A percentile compares a stretch with the other conserved stretches of the same genome.
Evolutionary conservation across 352 stramenopile species (phyloP).

Genomic region (Phytophthora crassamura): DNA sequence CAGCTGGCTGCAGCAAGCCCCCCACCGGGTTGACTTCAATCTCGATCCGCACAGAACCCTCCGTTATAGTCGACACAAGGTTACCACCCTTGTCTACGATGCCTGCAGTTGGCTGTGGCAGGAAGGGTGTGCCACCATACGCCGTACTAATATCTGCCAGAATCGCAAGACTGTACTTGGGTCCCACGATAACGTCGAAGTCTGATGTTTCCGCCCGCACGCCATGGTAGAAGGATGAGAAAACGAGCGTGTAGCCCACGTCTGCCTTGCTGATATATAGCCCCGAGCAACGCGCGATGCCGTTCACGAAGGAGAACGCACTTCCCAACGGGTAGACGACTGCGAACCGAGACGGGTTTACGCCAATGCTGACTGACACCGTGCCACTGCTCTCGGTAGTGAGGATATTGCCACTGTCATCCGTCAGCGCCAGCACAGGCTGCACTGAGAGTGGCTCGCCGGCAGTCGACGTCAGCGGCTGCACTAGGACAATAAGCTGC

Average conservation of each 20-base stretch:
- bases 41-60: constrained; percentile 64
- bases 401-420: constrained; percentile 82
- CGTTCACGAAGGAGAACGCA: constrained; percentile 75
- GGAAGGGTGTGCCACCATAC: constrained; percentile 77
- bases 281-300: constrained; percentile 72
- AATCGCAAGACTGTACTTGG: constrained; percentile 66
- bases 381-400: constrained; percentile 59
- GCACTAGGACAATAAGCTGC: constrained; percentile 67
- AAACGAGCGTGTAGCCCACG: constrained; percentile 70
- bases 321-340: constrained; percentile 52
- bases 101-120: constrained; percentile 73
- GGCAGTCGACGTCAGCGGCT: constrained; percentile 67
- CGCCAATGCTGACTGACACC: constrained; percentile 62
- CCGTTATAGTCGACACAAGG: constrained; percentile 48
- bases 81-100: constrained; percentile 87
- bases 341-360: constrained; percentile 61
- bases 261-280: constrained; percentile 76
- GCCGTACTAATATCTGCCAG: constrained; percentile 79
- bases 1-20: constrained; percentile 57
- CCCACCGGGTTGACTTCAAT: constrained; percentile 72
- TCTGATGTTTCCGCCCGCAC: constrained; percentile 70
- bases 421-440: constrained; percentile 72
- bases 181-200: constrained; percentile 79
- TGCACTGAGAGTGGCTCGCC: constrained; percentile 69
- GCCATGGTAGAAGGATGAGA: constrained; percentile 72